phyloP scores from a whole-genome alignment of 129 eudicot genomes.

The Pittosporum tobira region DNA sequence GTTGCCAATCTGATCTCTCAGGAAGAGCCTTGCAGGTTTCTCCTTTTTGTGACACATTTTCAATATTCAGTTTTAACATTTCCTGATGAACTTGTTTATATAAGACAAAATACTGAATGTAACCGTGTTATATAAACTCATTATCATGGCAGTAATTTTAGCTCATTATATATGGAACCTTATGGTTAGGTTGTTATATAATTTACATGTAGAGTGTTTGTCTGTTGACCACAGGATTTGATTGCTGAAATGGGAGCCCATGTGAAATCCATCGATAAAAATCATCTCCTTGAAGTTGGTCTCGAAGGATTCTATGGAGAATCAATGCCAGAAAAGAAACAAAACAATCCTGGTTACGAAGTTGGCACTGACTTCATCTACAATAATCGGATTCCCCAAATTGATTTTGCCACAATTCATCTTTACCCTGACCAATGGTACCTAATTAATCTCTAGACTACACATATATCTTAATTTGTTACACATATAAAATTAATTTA shows the following conservation, averaged over 20 bases:
- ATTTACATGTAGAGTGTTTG: too few relatives aligned
- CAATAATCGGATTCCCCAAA: background rate
- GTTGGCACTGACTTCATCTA: slow-evolving; percentile 16
- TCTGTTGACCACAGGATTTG: slow-evolving; percentile 18
- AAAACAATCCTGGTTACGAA: slow-evolving; percentile 8
- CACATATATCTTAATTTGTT: too few relatives aligned
- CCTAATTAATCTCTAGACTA: too few relatives aligned
- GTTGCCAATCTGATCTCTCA: slow-evolving; percentile 27
- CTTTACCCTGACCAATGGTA: slow-evolving; percentile 18
- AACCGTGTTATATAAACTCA: too few relatives aligned
- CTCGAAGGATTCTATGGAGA: slow-evolving; percentile 21
- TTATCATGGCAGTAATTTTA: too few relatives aligned
- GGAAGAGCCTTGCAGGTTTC: slow-evolving; percentile 26
- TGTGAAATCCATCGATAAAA: slow-evolving; percentile 10
- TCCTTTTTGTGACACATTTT: too few relatives aligned
- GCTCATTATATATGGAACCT: too few relatives aligned
- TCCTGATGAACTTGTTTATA: too few relatives aligned
- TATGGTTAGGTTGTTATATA: too few relatives aligned
- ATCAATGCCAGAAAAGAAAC: background rate
- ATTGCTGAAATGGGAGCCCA: slow-evolving; percentile 14
- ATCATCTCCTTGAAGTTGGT: slow-evolving; percentile 16
- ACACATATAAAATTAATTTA: too few relatives aligned
- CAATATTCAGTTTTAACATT: too few relatives aligned
- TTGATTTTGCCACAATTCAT: slow-evolving; percentile 19
- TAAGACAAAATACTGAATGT: too few relatives aligned